These are phyloP conservation scores for Penicillium sp. DNA, from an alignment of 2,329 filamentous ascomycete species.

Conservation along the genomic window DNA sequence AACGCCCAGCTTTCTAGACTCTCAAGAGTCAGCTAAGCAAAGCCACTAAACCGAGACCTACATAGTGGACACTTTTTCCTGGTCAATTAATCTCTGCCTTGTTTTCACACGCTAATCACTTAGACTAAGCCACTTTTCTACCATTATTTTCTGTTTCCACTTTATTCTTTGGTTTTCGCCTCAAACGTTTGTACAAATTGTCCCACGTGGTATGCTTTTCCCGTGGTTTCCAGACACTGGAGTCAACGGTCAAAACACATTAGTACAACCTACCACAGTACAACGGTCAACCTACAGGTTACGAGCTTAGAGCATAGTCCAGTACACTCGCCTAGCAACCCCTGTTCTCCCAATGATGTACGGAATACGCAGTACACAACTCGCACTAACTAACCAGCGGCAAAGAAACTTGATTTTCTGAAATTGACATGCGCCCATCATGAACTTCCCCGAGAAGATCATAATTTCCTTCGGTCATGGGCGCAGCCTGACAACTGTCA, in stretches of 20 bases:
- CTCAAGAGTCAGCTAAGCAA: too few species aligned
- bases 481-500: constrained; percentile 11
- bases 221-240: neutral
- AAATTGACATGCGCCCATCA: neutral
- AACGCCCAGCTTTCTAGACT: too few species aligned
- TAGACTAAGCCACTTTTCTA: neutral
- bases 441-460: neutral
- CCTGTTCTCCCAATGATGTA: too few species aligned
- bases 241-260: neutral
- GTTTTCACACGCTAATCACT: constrained; percentile 14
- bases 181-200: neutral
- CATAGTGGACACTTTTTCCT: neutral
- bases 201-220: neutral
- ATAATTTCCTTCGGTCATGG: constrained; percentile 9
- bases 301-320: too few species aligned
- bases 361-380: too few species aligned
- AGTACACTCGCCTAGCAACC: too few species aligned
- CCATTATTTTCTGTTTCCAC: neutral
- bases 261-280: neutral
- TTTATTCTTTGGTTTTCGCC: neutral
- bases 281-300: too few species aligned
- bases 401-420: neutral
- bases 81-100: constrained; percentile 19
- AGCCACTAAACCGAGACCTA: constrained; percentile 14
- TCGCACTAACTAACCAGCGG: too few species aligned